Evolutionary conservation across 106 monocot species (phyloP), one percentile per base, ranked within the genome.

Genomic region (Acorus calamus): DNA sequence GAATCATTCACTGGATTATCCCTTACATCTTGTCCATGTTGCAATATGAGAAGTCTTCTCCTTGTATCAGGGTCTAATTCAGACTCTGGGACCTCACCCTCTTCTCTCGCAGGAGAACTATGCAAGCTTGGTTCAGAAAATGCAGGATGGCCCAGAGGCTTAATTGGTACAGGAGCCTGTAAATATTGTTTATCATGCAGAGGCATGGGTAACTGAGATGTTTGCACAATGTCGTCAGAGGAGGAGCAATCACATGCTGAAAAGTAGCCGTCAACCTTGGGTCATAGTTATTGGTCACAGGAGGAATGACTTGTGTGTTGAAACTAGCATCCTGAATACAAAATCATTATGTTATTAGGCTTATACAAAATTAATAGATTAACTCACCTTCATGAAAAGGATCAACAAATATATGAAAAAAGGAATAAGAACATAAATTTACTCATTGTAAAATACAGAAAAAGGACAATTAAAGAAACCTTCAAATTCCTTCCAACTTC

Each of bases 21-120:
- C 69, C 88, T 83, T 8, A 71, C 86, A 67, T 99, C 98, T 75
- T 88, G 92, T 28, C 98, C 98, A 74, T 99, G 98, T 62, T 99
- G 98, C 74, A 92, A 79, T 56, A 99, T 99, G 43, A 99, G 85
- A 71, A 99, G 91, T 47, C 98, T 78, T 77, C 98, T 88, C 62
- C 98, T 83, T 68, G 98, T 99, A 62, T 99, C 88, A 60, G 98
- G 98, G 65, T 99, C 92, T 61, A 99, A 59, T 73, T 99, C 98
- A 47, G 98, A 92, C 72, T 99, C 98, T 42, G 80, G 88, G 52
- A 99, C 92, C 47, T 99, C 98, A 65, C 98, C 92, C 73, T 99
- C 98, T 80, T 99, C 98, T 60, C 85, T 86, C 50, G 81, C 79
- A 68, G 82, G 83, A 59, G 84, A 88, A 63, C 81, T 57, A 70